Percentiles rank a stretch among this genome's conserved stretches.
Evolutionary conservation across 495 filamentous ascomycete species (phyloP).

Genomic region (Aspergillus panamensis): DNA sequence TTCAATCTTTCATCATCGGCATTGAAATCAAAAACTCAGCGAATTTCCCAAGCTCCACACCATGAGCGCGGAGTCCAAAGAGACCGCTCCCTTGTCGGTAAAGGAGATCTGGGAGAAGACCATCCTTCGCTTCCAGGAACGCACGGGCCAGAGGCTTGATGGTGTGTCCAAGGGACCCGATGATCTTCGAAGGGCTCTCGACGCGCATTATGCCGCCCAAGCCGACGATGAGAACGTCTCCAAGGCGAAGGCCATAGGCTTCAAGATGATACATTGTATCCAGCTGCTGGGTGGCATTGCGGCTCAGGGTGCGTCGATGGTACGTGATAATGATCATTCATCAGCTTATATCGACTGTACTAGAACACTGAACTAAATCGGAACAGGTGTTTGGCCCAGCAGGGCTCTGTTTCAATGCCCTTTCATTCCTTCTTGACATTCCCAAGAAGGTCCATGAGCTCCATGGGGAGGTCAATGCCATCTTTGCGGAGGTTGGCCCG

Average conservation of each 20-base stretch:
- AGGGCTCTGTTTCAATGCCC: constrained; percentile 25
- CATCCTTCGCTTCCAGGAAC: constrained; percentile 10
- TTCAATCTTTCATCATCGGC: too few relatives aligned
- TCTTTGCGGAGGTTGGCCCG: constrained; percentile 24
- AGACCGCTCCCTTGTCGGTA: constrained; percentile 2
- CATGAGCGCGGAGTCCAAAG: not conserved
- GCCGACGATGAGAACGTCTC: not conserved
- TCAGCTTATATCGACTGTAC: not conserved
- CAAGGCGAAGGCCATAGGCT: constrained; percentile 12
- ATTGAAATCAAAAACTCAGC: too few relatives aligned
- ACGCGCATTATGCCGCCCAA: constrained; percentile 11
- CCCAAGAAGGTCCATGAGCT: constrained; percentile 24
- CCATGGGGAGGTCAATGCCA: constrained; percentile 22
- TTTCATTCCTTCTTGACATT: constrained; percentile 25
- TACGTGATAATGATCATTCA: not conserved
- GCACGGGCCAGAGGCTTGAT: constrained; percentile 14
- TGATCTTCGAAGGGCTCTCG: constrained; percentile 12
- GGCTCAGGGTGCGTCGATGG: constrained; percentile 22
- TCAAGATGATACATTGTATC: constrained; percentile 23
- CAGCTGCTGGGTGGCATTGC: constrained; percentile 25
- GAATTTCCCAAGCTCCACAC: not conserved
- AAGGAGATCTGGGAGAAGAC: constrained; percentile 17
- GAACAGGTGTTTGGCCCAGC: constrained; percentile 19
- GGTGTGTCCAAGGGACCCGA: constrained; percentile 2
- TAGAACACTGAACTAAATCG: not conserved